Percentiles rank a stretch among this genome's conserved stretches.
These are phyloP conservation scores for Rutstroemia sydowiana DNA, from an alignment of 2,329 filamentous ascomycete genomes.

Conservation along the genomic window DNA sequence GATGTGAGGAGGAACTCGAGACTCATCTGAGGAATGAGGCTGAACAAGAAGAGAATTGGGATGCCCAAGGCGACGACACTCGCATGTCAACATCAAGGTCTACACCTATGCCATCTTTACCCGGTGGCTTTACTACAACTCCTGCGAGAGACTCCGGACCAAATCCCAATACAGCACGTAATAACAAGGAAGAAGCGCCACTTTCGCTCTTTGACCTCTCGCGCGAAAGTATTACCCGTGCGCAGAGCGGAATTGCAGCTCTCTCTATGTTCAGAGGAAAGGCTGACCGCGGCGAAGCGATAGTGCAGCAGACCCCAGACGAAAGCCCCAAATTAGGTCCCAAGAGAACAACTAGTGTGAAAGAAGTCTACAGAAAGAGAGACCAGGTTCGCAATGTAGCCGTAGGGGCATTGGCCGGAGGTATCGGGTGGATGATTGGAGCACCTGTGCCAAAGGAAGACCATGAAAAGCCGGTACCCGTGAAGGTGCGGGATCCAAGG, in stretches of 20 bases:
- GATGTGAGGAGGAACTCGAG: slow-evolving; percentile 72
- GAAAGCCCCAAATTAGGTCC: neutral
- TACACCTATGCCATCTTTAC: slow-evolving; percentile 19
- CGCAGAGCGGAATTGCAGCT: slow-evolving; percentile 50
- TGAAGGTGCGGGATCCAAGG: neutral
- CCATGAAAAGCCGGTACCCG: neutral
- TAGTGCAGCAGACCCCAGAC: slow-evolving; percentile 2
- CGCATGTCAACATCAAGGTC: slow-evolving; percentile 31
- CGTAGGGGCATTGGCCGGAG: slow-evolving; percentile 58
- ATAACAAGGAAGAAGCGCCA: slow-evolving; percentile 46
- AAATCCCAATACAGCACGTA: slow-evolving; percentile 24
- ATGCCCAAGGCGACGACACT: slow-evolving; percentile 54
- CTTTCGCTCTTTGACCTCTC: slow-evolving; percentile 61
- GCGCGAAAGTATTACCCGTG: slow-evolving; percentile 50
- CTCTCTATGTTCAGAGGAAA: slow-evolving; percentile 33
- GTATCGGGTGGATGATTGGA: slow-evolving; percentile 61
- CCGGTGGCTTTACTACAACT: slow-evolving; percentile 43
- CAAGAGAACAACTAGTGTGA: neutral
- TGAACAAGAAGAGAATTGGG: slow-evolving; percentile 62
- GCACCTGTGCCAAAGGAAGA: slow-evolving; percentile 34
- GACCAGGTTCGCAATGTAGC: slow-evolving; percentile 63
- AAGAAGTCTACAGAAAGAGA: slow-evolving; percentile 53
- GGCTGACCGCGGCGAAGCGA: neutral
- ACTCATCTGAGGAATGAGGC: slow-evolving; percentile 58
- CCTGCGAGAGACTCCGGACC: slow-evolving; percentile 30